Base-by-base conservation (phyloP, 2,329 filamentous ascomycete species). In the Penicillium sp. region DNA sequence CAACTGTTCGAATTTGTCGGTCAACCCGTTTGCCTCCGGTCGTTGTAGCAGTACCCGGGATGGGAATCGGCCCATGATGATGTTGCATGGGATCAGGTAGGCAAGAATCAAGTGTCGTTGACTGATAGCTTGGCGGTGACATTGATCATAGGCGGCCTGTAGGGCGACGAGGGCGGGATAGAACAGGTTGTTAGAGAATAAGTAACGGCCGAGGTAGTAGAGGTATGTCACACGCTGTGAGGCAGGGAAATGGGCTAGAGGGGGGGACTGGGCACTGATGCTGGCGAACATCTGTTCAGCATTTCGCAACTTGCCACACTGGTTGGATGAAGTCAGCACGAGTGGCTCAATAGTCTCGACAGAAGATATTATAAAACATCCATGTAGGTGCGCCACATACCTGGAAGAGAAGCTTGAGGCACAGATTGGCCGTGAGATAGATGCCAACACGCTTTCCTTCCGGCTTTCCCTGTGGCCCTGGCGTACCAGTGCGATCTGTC, bases 121-220 rank as follows among this genome's bases (percentile, higher is more conserved):
- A 42, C 85, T 86, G 26, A 80, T 64, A 48, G 79, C 83, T 57
- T 78, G 75, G n/a, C 74, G 71, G 63, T 87, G 85, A 66, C 91
- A 91, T 75, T 96, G 89, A 54, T 88, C 79, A 76, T 96, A 97
- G 2, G 94, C 92, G 28, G 88, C 84, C 70, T 96, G 86, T 6
- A 97, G 81, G 38, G 89, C 92, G 52, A 87, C 81, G 55, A 89
- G 86, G 0, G 93, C 92, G 28, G 90, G 88, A 63, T 86, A 87
- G 76, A 92, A 97, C 73, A 96, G 89, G 67, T 88, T 90, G 75
- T 92, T 93, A 65, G 91, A 87, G 74, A 96, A 92, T 71, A 93
- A 87, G 78, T 94, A 97, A 60, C 93, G 89, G 19, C 94, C 94
- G 6, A 98, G 88, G 73, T 97, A 97, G 79, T 97, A 97, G 14